Percentiles rank a stretch among this genome's conserved stretches.
These are phyloP conservation scores for Oxyria digyna DNA, from an alignment of 148 eudicot species.

Conservation along the genomic window DNA sequence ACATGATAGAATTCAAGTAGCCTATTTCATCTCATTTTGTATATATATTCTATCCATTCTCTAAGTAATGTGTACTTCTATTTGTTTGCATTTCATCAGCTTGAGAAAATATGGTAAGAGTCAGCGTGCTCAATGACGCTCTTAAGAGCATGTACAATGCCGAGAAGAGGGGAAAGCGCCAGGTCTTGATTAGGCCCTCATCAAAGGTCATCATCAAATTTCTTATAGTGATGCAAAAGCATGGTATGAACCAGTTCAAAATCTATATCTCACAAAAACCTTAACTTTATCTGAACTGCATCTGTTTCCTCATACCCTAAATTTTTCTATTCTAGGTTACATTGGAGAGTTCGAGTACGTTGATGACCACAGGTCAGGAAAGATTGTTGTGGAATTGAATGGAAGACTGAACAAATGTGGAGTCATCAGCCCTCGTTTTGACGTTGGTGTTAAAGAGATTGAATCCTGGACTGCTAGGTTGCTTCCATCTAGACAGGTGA, in stretches of 20 bases:
- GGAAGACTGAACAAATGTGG: constrained; percentile 82
- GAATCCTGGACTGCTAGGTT: constrained; percentile 84
- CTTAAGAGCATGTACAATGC: constrained; percentile 92
- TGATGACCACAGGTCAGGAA: constrained; percentile 85
- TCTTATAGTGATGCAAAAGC: constrained; percentile 78
- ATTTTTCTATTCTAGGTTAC: constrained; percentile 35
- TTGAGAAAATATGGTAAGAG: constrained; percentile 44
- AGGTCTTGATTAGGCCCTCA: constrained; percentile 71
- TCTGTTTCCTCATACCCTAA: neutral
- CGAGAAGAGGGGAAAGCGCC: constrained; percentile 79
- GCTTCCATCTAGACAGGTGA: constrained; percentile 80
- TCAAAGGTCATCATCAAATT: constrained; percentile 78
- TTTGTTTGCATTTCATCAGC: neutral
- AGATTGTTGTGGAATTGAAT: constrained; percentile 80
- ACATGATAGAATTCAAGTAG: neutral
- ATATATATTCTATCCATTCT: neutral
- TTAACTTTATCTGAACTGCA: neutral
- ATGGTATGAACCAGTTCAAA: constrained; percentile 29
- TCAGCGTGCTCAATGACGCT: constrained; percentile 84
- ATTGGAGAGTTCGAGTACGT: constrained; percentile 89
- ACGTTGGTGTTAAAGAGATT: constrained; percentile 73
- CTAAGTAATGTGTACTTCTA: neutral
- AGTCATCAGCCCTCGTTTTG: constrained; percentile 81
- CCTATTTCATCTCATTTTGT: neutral
- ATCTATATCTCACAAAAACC: neutral